Conservation (phyloP, 177 flowering plant species). For the Telopea speciosissima region DNA sequence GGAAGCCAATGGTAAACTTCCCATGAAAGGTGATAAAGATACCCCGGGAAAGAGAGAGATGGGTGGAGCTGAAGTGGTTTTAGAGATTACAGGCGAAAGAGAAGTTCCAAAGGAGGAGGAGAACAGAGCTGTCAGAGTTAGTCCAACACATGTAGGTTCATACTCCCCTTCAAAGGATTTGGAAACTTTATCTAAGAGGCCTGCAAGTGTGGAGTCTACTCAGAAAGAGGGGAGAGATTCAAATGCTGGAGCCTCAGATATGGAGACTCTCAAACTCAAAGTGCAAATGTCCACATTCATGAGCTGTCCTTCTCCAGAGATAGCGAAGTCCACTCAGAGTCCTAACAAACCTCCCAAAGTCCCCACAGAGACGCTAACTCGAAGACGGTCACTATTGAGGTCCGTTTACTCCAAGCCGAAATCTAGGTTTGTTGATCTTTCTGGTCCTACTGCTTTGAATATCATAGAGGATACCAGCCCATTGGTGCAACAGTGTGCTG, state of each 20-base stretch:
- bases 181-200: neutral
- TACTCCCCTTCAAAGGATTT: conserved; percentile 8
- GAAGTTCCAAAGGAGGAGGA: conserved; percentile 1
- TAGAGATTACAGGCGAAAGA: conserved; percentile 13
- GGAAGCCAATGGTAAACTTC: conserved; percentile 10
- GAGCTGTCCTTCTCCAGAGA: conserved; percentile 29
- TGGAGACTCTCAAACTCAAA: conserved; percentile 15
- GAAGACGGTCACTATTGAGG: conserved; percentile 29
- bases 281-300: conserved; percentile 9
- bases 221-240: neutral
- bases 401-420: conserved; percentile 58
- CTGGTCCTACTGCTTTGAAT: conserved; percentile 5
- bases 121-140: neutral
- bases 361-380: conserved; percentile 22
- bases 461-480: conserved; percentile 6
- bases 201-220: neutral
- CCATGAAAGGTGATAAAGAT: neutral
- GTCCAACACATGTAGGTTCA: conserved; percentile 3
- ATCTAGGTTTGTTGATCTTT: conserved; percentile 59
- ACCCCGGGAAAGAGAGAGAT: neutral
- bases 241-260: conserved; percentile 3
- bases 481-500: neutral
- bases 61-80: conserved; percentile 17
- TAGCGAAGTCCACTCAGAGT: conserved; percentile 14
- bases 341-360: conserved; percentile 37